Evolutionary conservation across 257 asterid genomes (phyloP), one percentile per base, ranked within the genome.

Genomic region (Knoxia roxburghii): DNA sequence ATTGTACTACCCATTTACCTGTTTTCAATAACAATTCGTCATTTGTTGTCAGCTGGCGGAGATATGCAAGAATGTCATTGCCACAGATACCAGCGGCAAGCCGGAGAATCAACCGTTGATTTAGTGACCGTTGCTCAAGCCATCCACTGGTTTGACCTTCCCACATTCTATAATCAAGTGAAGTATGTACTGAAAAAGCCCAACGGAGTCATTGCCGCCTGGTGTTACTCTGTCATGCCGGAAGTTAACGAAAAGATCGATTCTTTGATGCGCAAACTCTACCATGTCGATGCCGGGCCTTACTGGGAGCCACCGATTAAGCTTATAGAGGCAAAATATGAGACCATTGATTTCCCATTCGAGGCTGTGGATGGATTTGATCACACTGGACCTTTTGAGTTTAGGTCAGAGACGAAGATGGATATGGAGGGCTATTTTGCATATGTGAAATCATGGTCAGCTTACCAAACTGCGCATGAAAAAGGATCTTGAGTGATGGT

Each of bases 301-400:
- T 88, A 74, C 53, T 81, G 86, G 84, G 87, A 81, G 2, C 14
- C 87, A 5, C 67, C 75, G 5, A 77, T 78, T 13, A 32, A 68
- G 10, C 20, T 88, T 33, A 87, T 86, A 50, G 86, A 86, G 64
- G 49, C 56, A 21, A 81, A 80, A 53, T 88, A 84, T 20, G 84
- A 71, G 23, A 83, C 74, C 67, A 78, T 86, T n/a, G 78, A 82
- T n/a, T 88, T 88, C 62, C 90, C 89, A 1, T 88, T 86, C 45
- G 86, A 75, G 77, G 69, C 90, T 0, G 87, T 79, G 18, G 80
- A 78, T 29, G 89, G 86, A 40, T 75, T 70, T 2, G 84, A 72
- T 20, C 72, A 72, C 18, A 84, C 72, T 0, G 94, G 96, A 2
- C 94, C 96, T 0, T 65, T 82, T 26, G 72, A 85, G 49, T 88